Conservation (phyloP, 371 early-diverging fungal species). For the Actinomortierella wolfii region DNA sequence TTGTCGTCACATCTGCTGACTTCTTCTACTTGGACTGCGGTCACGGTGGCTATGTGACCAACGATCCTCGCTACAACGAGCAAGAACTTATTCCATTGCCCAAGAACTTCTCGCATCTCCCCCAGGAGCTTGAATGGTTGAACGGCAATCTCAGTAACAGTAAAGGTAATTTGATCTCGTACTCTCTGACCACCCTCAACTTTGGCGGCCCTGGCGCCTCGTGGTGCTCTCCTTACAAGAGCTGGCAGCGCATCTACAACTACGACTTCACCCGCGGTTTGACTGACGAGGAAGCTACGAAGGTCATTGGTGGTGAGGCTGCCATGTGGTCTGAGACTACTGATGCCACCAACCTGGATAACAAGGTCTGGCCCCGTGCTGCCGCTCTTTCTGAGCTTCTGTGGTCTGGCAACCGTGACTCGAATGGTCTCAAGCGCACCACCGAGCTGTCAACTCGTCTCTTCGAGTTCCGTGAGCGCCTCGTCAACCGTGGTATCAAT, state of each 20-base stretch:
- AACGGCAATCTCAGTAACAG: too few relatives aligned
- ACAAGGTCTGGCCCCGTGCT: conserved; percentile 74
- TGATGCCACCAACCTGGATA: conserved; percentile 67
- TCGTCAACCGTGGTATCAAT: conserved; percentile 67
- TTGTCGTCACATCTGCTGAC: conserved; percentile 59
- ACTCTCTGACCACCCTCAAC: conserved; percentile 18
- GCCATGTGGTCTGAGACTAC: conserved; percentile 79
- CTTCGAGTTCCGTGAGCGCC: conserved; percentile 74
- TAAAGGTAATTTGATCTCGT: conserved; percentile 2
- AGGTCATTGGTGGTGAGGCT: conserved; percentile 64
- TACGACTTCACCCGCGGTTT: conserved; percentile 69
- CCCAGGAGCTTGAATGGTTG: conserved; percentile 14
- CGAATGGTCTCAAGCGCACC: conserved; percentile 56
- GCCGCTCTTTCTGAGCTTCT: conserved; percentile 74
- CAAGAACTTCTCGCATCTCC: conserved; percentile 17
- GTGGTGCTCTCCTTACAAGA: conserved; percentile 84
- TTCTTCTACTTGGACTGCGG: conserved; percentile 79
- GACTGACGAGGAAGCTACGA: conserved; percentile 51
- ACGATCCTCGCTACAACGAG: conserved; percentile 41
- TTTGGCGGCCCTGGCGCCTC: conserved; percentile 60
- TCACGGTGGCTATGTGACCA: conserved; percentile 55
- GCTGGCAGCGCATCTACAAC: conserved; percentile 80
- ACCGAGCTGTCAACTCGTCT: conserved; percentile 72
- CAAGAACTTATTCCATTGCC: conserved; percentile 30
- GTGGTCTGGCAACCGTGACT: conserved; percentile 75